Percentiles rank a stretch among this genome's conserved stretches.
Conservation (phyloP, 2,329 filamentous ascomycete genomes). For the Xylariomycetidae sp. region DNA sequence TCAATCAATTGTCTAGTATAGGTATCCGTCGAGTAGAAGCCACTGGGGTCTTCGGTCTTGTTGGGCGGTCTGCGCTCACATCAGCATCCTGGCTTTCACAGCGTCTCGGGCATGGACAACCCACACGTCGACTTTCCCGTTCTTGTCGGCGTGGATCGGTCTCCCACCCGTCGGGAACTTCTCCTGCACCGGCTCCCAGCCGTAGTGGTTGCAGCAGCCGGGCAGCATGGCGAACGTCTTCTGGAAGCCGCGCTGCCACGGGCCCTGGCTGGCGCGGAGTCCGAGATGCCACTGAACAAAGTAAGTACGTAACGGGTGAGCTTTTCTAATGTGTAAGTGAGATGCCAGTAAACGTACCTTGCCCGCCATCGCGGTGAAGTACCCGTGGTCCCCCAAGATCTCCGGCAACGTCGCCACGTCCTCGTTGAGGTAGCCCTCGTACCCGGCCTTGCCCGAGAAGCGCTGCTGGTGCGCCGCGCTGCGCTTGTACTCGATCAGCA, state of each 20-base stretch:
- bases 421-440: not conserved
- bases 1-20: conserved; percentile 37
- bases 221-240: conserved; percentile 47
- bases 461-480: not conserved
- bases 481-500: not conserved
- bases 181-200: conserved; percentile 16
- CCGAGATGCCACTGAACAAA: conserved; percentile 17
- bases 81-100: too few relatives aligned
- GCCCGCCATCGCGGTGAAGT: not conserved
- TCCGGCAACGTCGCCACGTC: not conserved
- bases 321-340: too few relatives aligned
- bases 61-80: not conserved
- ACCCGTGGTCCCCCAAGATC: not conserved
- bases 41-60: conserved; percentile 23
- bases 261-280: conserved; percentile 36
- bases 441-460: not conserved
- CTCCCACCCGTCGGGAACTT: not conserved
- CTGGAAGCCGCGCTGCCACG: conserved; percentile 46
- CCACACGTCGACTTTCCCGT: not conserved
- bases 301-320: not conserved
- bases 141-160: not conserved
- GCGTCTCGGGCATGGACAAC: not conserved
- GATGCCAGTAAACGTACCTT: not conserved
- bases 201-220: conserved; percentile 40
- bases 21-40: conserved; percentile 39